phyloP scores from a whole-genome alignment of 805 yeast genomes.

The Kluyveromyces aestuarii region DNA sequence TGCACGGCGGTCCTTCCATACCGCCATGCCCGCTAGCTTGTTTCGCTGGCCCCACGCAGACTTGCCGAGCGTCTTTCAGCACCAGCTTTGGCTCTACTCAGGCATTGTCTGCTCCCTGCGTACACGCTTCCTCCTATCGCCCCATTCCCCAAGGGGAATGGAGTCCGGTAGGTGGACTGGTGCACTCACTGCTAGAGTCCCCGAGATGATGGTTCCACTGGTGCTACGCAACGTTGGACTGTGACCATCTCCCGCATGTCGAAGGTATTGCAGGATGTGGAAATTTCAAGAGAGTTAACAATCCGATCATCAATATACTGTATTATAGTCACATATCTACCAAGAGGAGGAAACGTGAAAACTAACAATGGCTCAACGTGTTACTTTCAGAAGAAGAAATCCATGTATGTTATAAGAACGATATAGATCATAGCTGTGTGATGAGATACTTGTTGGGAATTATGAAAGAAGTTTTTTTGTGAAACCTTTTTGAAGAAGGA shows the following conservation, averaged over 20 bases:
- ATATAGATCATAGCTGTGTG: background rate
- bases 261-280: background rate
- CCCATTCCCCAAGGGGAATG: too few relatives aligned
- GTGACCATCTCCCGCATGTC: background rate
- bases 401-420: conserved; percentile 66
- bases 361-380: conserved; percentile 94
- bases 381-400: conserved; percentile 98
- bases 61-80: too few relatives aligned
- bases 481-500: background rate
- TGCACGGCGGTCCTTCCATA: background rate
- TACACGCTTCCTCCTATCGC: too few relatives aligned
- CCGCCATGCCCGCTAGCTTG: background rate
- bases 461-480: background rate
- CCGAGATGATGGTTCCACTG: background rate
- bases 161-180: background rate
- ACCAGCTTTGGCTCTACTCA: too few relatives aligned
- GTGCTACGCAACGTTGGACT: background rate
- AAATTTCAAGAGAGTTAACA: background rate
- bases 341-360: conserved; percentile 8
- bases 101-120: too few relatives aligned
- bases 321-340: background rate
- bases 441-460: background rate
- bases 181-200: background rate
- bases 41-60: too few relatives aligned
- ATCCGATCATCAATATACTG: too few relatives aligned